These are phyloP conservation scores for Gossypium gossypioides DNA, from an alignment of 441 rosid species.

Conservation along the genomic window DNA sequence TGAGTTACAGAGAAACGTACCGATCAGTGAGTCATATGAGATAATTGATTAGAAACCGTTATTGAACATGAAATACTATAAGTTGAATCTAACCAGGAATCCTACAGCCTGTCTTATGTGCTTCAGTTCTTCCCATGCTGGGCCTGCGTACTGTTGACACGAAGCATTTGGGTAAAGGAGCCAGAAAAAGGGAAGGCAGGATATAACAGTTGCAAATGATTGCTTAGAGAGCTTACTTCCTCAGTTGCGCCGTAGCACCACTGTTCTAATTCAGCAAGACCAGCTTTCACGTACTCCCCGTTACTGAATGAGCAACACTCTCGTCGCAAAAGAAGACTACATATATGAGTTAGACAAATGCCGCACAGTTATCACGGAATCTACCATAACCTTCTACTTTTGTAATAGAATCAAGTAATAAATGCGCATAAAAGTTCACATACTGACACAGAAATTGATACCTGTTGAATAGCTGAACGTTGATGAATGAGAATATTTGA, in stretches of 20 bases:
- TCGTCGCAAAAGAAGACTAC: conserved; percentile 91
- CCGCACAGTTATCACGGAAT: conserved; percentile 8
- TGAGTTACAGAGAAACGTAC: conserved; percentile 8
- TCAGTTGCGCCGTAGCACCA: conserved; percentile 77
- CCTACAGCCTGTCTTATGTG: conserved; percentile 93
- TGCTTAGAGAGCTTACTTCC: conserved; percentile 47
- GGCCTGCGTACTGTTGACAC: conserved; percentile 46
- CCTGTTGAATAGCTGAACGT: conserved; percentile 33
- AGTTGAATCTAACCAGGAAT: conserved; percentile 51
- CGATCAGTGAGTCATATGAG: background rate
- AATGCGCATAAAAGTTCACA: background rate
- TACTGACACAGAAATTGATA: background rate
- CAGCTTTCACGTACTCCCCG: conserved; percentile 92
- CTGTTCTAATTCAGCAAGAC: conserved; percentile 84
- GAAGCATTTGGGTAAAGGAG: conserved; percentile 12
- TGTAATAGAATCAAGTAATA: background rate
- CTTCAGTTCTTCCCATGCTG: conserved; percentile 82
- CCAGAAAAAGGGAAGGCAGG: background rate
- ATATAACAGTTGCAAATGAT: conserved; percentile 8
- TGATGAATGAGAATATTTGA: background rate
- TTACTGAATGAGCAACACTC: conserved; percentile 98
- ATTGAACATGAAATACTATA: background rate
- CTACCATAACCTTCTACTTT: background rate
- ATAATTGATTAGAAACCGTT: background rate
- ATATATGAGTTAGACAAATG: conserved; percentile 12